A percentile compares a stretch with the other conserved stretches of the same genome.
Conservation (phyloP, 331 rosid genomes). For the Pyracantha coccinea region DNA sequence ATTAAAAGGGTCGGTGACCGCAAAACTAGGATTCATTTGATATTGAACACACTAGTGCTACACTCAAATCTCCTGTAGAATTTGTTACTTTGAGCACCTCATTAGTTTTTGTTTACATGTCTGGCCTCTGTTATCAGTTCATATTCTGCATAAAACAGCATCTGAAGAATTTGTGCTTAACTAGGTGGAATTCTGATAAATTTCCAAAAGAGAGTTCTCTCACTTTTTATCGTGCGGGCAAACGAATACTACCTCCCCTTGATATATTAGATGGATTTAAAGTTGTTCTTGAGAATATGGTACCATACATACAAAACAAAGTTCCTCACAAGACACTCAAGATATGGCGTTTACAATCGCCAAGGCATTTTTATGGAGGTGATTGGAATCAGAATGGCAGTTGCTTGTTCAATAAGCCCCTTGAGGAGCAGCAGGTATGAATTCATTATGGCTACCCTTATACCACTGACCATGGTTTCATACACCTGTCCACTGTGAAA, state of each 20-base stretch:
- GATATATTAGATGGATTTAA: constrained; percentile 63
- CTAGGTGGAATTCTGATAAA: constrained; percentile 85
- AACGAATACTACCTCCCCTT: constrained; percentile 60
- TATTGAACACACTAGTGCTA: neutral
- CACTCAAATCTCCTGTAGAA: neutral
- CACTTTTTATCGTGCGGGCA: constrained; percentile 58
- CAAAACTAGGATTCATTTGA: neutral
- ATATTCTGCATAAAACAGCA: neutral
- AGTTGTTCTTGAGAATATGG: constrained; percentile 57
- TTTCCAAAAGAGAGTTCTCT: constrained; percentile 81
- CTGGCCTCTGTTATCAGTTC: neutral
- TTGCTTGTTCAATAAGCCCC: constrained; percentile 73
- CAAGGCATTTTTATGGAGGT: constrained; percentile 88
- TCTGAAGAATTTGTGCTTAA: constrained; percentile 12
- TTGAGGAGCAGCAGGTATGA: constrained; percentile 65
- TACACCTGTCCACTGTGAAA: neutral
- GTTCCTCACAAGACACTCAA: constrained; percentile 54
- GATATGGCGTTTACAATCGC: constrained; percentile 89
- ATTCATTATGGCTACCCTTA: constrained; percentile 7
- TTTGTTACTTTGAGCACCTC: neutral
- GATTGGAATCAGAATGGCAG: constrained; percentile 97
- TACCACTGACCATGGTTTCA: neutral
- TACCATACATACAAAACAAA: constrained; percentile 45
- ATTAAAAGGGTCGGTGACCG: neutral
- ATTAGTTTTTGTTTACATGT: neutral